Base-by-base conservation (phyloP, 208 protist species). In the Leptomonas seymouri region DNA sequence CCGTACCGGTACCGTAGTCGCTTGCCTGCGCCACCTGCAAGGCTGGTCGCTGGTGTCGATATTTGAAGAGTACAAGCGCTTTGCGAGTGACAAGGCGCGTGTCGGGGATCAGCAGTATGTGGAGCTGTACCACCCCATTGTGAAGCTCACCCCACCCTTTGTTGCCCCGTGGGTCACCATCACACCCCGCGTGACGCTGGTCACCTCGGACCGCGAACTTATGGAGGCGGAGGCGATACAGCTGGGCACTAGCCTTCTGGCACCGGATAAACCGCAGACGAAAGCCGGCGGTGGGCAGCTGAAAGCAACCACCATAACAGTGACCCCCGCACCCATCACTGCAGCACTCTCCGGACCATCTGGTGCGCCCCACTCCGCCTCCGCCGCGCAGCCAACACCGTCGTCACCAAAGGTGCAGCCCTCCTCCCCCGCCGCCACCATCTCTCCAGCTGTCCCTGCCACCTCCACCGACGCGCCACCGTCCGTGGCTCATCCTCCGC, bases 51-150 rank as follows among this genome's bases (percentile, higher is more conserved):
- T 98, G 1, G 97, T 98, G 3, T 98, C 95, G 63, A 98, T 98
- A 23, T 98, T 98, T 67, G 95, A 98, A 53, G 97, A 99, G 66
- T 99, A 99, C 76, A 88, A 92, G 63, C 84, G 90, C 65, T 98
- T 98, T 64, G 96, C 97, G 25, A 94, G 95, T 3, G 94, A 93
- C 67, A 99, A 99, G 81, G 96, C 87, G 0, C 84, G 97, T 27
- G 84, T 97, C 53, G 76, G 95, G 9, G 98, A 99, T 80, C 97
- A 98, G 84, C 97, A 98, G 72, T 99, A 98, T 81, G 97, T 99
- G 20, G 98, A 99, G 86, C 81, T 99, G 20, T 99, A 98, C 77
- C 84, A 97, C 51, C 89, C 92, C 15, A 88, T 93, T 59, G 69
- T 97, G 31, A 74, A 65, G 30, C 55, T 94, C 15, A 78, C 72